A percentile compares a stretch with the other conserved stretches of the same genome.
Conservation (phyloP, 1,284 basidiomycete species). For the Boletus mariae region DNA sequence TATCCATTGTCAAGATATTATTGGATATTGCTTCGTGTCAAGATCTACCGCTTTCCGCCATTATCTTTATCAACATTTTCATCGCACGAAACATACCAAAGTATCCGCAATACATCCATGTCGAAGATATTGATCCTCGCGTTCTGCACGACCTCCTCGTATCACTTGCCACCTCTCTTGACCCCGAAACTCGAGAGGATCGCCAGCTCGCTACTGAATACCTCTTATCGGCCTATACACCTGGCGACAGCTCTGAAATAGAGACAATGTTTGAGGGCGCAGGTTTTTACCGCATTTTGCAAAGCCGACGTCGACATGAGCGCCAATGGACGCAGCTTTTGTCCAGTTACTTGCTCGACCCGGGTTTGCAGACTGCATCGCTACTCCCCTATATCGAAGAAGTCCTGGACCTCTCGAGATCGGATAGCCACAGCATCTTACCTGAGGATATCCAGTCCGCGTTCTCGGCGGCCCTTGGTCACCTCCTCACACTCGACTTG, state of each 20-base stretch:
- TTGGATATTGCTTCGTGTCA: conserved; percentile 71
- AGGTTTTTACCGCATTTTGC: conserved; percentile 88
- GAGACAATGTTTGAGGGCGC: conserved; percentile 74
- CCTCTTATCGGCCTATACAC: conserved; percentile 89
- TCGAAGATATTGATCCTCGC: conserved; percentile 33
- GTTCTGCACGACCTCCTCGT: conserved; percentile 76
- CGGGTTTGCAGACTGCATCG: conserved; percentile 56
- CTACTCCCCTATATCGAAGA: conserved; percentile 65
- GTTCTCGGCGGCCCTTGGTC: conserved; percentile 56
- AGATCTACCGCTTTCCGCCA: conserved; percentile 57
- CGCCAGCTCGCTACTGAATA: conserved; percentile 94
- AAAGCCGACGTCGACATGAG: conserved; percentile 75
- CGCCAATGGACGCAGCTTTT: conserved; percentile 75
- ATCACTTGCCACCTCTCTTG: conserved; percentile 62
- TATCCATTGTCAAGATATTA: conserved; percentile 82
- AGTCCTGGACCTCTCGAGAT: conserved; percentile 49
- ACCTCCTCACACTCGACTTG: conserved; percentile 62
- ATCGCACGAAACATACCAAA: conserved; percentile 95
- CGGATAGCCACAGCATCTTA: conserved; percentile 40
- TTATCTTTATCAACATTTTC: conserved; percentile 91
- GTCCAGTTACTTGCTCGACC: conserved; percentile 74
- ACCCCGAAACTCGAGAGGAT: conserved; percentile 85
- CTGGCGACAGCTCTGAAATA: conserved; percentile 70
- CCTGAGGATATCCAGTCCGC: conserved; percentile 51
- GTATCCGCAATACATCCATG: conserved; percentile 83